Evolutionary conservation across 495 filamentous ascomycete genomes (phyloP).

Genomic region (Aspergillus panamensis): DNA sequence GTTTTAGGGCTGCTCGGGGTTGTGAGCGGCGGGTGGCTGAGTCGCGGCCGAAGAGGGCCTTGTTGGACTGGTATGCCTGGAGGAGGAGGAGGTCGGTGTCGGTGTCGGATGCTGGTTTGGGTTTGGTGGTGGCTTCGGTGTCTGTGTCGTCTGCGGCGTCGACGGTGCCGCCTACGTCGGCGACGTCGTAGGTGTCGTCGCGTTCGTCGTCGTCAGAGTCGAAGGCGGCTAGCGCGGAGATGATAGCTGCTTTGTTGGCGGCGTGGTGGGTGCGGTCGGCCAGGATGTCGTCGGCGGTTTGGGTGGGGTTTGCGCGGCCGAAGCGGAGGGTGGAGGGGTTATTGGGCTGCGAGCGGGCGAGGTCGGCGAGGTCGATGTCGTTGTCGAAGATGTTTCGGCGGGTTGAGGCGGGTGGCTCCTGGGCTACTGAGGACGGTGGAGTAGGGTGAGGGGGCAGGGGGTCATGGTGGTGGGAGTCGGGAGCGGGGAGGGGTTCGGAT

Average conservation of each 20-base stretch:
- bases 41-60: constrained; percentile 66
- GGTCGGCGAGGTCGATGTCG: constrained; percentile 75
- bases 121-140: constrained; percentile 33
- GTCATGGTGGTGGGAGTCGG: constrained; percentile 21
- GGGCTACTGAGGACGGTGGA: constrained; percentile 32
- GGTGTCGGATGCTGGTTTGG: constrained; percentile 19
- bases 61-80: constrained; percentile 57
- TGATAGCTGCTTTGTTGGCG: constrained; percentile 78
- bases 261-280: constrained; percentile 51
- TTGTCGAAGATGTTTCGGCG: constrained; percentile 68
- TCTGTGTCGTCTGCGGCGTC: constrained; percentile 51
- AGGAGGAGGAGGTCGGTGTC: constrained; percentile 57
- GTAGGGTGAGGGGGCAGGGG: constrained; percentile 41
- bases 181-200: constrained; percentile 93
- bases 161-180: constrained; percentile 85
- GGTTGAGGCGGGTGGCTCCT: constrained; percentile 29
- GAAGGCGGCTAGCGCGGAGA: constrained; percentile 85
- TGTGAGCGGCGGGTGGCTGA: constrained; percentile 61
- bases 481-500: constrained; percentile 38
- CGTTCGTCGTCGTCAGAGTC: constrained; percentile 95
- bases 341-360: constrained; percentile 46
- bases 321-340: constrained; percentile 60
- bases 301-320: constrained; percentile 62
- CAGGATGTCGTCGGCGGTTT: constrained; percentile 62
- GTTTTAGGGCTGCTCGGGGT: constrained; percentile 59